Evolutionary conservation across 179 eudicot species (phyloP), one percentile per base, ranked within the genome.

Genomic region (Heliamphora pulchella): DNA sequence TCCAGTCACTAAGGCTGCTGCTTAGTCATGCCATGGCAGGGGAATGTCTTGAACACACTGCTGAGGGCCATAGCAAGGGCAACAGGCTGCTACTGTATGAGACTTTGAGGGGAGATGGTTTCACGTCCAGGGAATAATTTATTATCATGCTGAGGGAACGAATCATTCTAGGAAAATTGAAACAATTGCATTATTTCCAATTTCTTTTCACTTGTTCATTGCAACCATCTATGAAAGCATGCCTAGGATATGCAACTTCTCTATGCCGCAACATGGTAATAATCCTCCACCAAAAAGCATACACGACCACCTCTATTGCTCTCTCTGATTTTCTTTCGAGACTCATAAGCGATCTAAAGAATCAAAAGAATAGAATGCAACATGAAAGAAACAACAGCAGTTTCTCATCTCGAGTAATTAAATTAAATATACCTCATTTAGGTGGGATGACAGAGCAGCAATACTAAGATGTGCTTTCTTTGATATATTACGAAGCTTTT

Each of bases 371-470:
- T 31, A 31, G 31, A 31, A 31, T 31, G 31, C 31, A 31, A 31
- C 31, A 31, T 31, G 31, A 31, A 31, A 31, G 31, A 31, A 31
- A 31, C 31, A 31, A 31, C 31, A 31, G 31, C 31, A 31, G 31
- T 31, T 31, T 0, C 31, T 64, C 61, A 1, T 61, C n/a, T 79
- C 8, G 8, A 41, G 68, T 39, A 78, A 78, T 64, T 18, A 69
- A 44, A 67, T 15, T 43, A 44, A 58, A 64, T 46, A 50, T 85
- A 95, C 98, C 96, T 93, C 99, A 77, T 96, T 96, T 78, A 96
- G 86, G 87, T 96, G 94, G 74, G 98, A 84, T n/a, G 98, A 91
- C 79, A 96, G 87, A 81, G 92, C 89, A 82, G 98, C 97, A 84
- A 86, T 74, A 80, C 93, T 92, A 80, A 91, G 82, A 85, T 90